phyloP scores from a whole-genome alignment of 768 basidiomycete species.

The Russula dissimulans region DNA sequence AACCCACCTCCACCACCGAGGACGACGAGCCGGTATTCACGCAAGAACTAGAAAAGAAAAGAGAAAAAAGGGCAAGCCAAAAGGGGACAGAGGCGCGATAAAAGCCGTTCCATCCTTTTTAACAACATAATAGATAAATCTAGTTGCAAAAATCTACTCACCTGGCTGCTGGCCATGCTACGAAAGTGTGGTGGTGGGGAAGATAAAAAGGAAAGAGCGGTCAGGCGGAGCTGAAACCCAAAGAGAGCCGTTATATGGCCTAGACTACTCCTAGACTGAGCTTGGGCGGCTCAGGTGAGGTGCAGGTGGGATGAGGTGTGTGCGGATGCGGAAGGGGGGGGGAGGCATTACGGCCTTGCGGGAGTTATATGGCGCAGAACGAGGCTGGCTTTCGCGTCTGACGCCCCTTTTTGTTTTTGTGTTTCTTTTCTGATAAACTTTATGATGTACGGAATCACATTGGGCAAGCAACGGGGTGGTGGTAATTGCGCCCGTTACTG shows the following conservation, averaged over 20 bases:
- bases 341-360: not conserved
- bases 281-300: too few species aligned
- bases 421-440: not conserved
- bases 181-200: not conserved
- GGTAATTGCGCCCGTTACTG: conserved; percentile 2
- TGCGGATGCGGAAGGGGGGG: not conserved
- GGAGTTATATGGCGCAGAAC: not conserved
- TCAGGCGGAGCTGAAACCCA: not conserved
- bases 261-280: too few species aligned
- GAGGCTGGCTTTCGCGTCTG: not conserved
- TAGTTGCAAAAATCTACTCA: conserved; percentile 53
- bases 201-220: not conserved
- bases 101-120: not conserved
- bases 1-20: conserved; percentile 92
- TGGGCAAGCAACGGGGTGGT: not conserved
- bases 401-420: not conserved
- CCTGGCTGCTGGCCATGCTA: conserved; percentile 2
- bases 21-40: conserved; percentile 98
- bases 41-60: conserved; percentile 52
- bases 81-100: not conserved
- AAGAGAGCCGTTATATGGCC: not conserved
- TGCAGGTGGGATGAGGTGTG: too few species aligned
- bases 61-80: too few species aligned
- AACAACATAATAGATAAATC: conserved; percentile 37
- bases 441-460: not conserved